Evolutionary conservation across 441 rosid species (phyloP), one percentile per base, ranked within the genome.

Genomic region (Populus trichocarpa): DNA sequence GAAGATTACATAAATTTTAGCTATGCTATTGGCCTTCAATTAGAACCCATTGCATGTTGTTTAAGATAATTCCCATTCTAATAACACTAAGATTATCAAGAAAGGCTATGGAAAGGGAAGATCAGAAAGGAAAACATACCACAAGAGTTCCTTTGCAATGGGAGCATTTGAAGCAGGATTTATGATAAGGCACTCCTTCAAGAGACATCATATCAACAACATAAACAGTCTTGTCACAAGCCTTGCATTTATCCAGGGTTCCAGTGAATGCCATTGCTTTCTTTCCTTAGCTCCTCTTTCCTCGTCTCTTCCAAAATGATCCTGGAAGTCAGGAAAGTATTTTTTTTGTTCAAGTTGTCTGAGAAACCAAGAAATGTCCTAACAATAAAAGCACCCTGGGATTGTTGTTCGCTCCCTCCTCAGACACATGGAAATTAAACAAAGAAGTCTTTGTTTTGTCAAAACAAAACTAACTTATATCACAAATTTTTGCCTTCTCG

Each of bases 121-220:
- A 30, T 30, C 32, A 30, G 25, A 3, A 26, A 74, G 53, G 22
- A 28, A 16, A 57, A 67, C 66, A 64, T 86, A 95, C 99, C 91
- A 84, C 93, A 42, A 95, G 99, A 70, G 93, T 88, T 71, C 97
- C 98, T 74, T 91, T 92, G 90, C 99, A 95, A 69, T 95, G 98
- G 92, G 84, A 91, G 92, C 99, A 95, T 82, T 88, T 92, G 89
- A 95, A 95, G 87, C 99, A 95, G 40, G 91, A 84, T 85, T 95
- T 95, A 79, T 95, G 99, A 74, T 92, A 95, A 82, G 98, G 95
- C 50, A 86, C 83, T 6, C 99, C 99, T 83, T 95, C 99, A 18
- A 95, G 82, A 53, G 98, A 82, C 87, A 95, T 66, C 89, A 91
- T 71, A 77, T 95, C 98, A 67, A 95, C 95, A 18, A 93, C 94